Evolutionary conservation across 2,329 filamentous ascomycete genomes (phyloP), one percentile per base, ranked within the genome.

Genomic region (Ophiocordyceps sinensis): DNA sequence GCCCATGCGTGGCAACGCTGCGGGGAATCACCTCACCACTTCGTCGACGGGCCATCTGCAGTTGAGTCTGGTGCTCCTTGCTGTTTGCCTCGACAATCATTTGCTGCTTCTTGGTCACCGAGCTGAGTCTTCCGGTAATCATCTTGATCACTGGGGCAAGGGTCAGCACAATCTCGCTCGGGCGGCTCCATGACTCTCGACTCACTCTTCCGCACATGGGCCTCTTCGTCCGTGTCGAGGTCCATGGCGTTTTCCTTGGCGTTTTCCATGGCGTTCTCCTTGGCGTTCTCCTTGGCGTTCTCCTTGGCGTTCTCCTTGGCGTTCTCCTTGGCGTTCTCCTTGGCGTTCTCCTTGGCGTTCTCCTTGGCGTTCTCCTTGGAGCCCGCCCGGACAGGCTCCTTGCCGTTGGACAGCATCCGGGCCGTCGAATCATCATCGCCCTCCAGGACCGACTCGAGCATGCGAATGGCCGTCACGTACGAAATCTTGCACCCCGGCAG

Each of bases 391-490:
- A 61, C 58, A 51, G 57, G 49, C 44, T 67, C 60, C 51, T 62
- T 64, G 34, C 65, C 60, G 38, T 64, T 60, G 10, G 52, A 47
- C 14, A 59, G 43, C 41, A 47, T 58, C 44, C 50, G 54, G 15
- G 42, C 57, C 48, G 43, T 59, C 55, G 64, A 46, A 31, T 75
- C 73, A 23, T 78, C 86, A 44, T 94, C 87, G 37, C 74, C 81
- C 51, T 98, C 91, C 43, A 98, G 65, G 3, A 98, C 85, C 14
- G 89, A 91, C 63, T 98, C 89, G 13, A 96, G 73, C 82, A 98
- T 91, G 47, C 85, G 77, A 48, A 96, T 87, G 0, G 91, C 88
- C 0, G 91, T 96, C 41, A 85, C 73, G 56, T 98, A 98, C 15
- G 87, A 88, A 23, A 94, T 79, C 55, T 96, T 88, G 56, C 89